These are phyloP conservation scores for Mrakia hoshinonis DNA, from an alignment of 768 basidiomycete genomes.

Conservation along the genomic window DNA sequence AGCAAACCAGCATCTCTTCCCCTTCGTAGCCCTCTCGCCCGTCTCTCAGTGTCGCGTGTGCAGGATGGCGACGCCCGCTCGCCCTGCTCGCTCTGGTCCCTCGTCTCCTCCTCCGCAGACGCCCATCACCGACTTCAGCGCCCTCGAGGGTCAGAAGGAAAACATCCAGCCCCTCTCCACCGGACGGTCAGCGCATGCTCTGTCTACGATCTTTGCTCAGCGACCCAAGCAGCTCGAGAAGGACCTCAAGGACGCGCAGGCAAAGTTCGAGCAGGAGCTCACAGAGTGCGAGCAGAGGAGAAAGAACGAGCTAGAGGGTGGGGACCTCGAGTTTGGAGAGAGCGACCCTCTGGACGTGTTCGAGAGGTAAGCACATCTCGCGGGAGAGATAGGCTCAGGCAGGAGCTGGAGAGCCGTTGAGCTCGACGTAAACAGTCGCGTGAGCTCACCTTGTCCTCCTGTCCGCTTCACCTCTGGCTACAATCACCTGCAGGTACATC, in stretches of 20 bases:
- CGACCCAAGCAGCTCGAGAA: conserved; percentile 58
- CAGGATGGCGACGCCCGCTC: neutral
- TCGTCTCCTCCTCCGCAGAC: conserved; percentile 25
- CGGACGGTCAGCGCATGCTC: conserved; percentile 45
- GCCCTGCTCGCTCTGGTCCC: neutral
- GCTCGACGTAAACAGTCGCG: too few species aligned
- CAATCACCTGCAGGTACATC: conserved; percentile 46
- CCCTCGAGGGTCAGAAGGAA: conserved; percentile 47
- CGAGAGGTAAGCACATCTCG: conserved; percentile 48
- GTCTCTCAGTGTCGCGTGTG: neutral
- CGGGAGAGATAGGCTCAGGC: neutral
- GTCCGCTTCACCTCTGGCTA: neutral
- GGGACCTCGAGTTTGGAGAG: conserved; percentile 52
- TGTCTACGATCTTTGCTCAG: conserved; percentile 42
- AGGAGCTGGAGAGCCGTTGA: too few species aligned
- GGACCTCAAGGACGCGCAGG: conserved; percentile 43
- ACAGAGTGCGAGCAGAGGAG: conserved; percentile 40
- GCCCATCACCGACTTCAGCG: conserved; percentile 43
- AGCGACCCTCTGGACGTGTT: conserved; percentile 74
- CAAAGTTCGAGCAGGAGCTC: conserved; percentile 39
- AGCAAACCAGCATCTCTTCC: neutral
- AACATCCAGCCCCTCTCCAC: conserved; percentile 45
- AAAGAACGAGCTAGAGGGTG: conserved; percentile 37
- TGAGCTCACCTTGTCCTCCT: neutral
- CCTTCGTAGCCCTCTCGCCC: neutral